Conservation (phyloP, 257 asterid genomes). For the Prunella vulgaris region DNA sequence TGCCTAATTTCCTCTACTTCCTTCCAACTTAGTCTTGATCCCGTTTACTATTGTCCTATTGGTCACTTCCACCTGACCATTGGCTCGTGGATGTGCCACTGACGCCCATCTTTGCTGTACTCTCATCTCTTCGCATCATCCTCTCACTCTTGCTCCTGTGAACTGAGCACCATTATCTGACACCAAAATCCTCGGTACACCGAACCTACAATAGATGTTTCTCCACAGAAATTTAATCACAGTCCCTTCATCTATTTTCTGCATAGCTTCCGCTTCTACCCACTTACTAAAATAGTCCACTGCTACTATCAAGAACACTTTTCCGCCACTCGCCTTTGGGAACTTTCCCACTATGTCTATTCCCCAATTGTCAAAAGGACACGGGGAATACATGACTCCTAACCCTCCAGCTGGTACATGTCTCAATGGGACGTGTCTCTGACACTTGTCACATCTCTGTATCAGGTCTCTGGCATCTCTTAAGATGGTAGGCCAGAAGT, state of each 20-base stretch:
- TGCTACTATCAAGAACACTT: background rate
- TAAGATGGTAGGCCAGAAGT: too few relatives aligned
- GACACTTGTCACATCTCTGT: too few relatives aligned
- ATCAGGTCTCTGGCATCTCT: too few relatives aligned
- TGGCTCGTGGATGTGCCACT: background rate
- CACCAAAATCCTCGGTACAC: background rate
- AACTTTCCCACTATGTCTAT: background rate
- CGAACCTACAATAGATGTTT: background rate
- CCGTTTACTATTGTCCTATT: too few relatives aligned
- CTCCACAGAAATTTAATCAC: background rate
- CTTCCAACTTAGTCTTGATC: too few relatives aligned
- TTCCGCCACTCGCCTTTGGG: background rate
- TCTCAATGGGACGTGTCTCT: too few relatives aligned
- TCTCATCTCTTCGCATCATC: background rate
- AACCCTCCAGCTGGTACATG: background rate
- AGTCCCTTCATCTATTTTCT: background rate
- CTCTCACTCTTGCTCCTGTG: background rate
- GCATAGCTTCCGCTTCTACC: background rate
- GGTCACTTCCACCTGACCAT: too few relatives aligned
- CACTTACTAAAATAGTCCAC: background rate
- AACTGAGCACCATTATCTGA: background rate
- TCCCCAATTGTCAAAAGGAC: background rate
- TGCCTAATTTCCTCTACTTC: too few relatives aligned
- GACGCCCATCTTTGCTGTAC: background rate
- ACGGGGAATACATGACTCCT: background rate